Conservation (phyloP, 192 early-diverging fungal species). For the Funneliformis geosporum region DNA sequence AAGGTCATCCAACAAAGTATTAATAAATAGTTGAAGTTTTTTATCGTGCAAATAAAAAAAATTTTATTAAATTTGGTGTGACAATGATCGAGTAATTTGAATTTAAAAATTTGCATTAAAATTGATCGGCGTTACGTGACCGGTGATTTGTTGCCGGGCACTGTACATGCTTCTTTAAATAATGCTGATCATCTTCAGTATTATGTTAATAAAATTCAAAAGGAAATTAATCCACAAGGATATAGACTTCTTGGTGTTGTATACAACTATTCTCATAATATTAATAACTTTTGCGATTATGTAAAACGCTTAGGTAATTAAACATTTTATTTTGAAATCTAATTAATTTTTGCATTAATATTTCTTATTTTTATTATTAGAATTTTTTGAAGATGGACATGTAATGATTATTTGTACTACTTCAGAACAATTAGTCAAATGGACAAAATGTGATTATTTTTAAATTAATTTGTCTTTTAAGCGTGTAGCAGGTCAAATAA, state of each 20-base stretch:
- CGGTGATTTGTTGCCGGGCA: too few species aligned
- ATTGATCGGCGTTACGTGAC: too few species aligned
- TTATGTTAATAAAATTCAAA: slow-evolving; percentile 1
- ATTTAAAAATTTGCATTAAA: too few species aligned
- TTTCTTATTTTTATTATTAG: not conserved
- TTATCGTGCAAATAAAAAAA: too few species aligned
- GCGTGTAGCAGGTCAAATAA: not conserved
- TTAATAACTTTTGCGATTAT: slow-evolving; percentile 7
- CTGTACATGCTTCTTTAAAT: not conserved
- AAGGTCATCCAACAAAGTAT: too few species aligned
- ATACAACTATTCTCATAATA: not conserved
- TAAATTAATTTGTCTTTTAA: not conserved
- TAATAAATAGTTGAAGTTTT: too few species aligned
- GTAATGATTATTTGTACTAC: slow-evolving; percentile 3
- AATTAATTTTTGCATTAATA: too few species aligned
- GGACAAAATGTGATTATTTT: not conserved
- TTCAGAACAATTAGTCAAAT: not conserved
- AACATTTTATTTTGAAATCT: not conserved
- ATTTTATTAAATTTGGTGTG: too few species aligned
- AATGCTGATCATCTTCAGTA: slow-evolving; percentile 2
- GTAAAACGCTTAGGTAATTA: not conserved
- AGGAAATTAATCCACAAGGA: not conserved
- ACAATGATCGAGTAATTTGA: too few species aligned
- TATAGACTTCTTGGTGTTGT: not conserved
- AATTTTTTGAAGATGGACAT: slow-evolving; percentile 7